Evolutionary conservation across 805 yeast genomes (phyloP).

Genomic region (Monosporozyma solicola): DNA sequence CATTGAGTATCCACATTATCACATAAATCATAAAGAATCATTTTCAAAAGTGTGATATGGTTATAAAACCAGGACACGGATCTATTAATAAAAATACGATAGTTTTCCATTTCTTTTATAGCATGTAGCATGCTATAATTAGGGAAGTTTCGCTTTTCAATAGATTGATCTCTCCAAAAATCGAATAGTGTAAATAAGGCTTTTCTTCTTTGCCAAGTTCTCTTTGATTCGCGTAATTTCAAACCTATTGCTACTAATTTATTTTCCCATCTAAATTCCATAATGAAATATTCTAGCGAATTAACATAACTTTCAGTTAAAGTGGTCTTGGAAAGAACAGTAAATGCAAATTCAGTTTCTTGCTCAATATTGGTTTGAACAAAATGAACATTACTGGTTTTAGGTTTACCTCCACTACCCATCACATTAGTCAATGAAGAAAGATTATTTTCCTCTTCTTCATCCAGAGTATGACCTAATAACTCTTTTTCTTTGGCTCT

Average conservation of each 20-base stretch:
- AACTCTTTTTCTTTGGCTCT: conserved; percentile 26
- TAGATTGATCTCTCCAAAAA: conserved; percentile 31
- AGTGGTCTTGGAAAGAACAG: conserved; percentile 21
- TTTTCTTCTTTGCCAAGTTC: conserved; percentile 32
- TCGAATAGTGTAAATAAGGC: conserved; percentile 30
- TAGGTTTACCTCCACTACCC: conserved; percentile 13
- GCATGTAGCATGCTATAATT: conserved; percentile 27
- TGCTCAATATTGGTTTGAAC: conserved; percentile 21
- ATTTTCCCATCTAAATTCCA: conserved; percentile 32
- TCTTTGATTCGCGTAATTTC: conserved; percentile 27
- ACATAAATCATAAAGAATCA: conserved; percentile 29
- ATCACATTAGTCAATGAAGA: background rate
- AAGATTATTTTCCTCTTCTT: background rate
- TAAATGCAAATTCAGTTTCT: conserved; percentile 24
- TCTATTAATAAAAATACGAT: conserved; percentile 28
- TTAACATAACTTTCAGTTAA: conserved; percentile 30
- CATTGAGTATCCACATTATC: conserved; percentile 28
- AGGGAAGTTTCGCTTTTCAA: conserved; percentile 24
- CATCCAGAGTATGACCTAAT: conserved; percentile 1
- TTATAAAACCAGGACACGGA: conserved; percentile 33
- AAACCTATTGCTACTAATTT: conserved; percentile 26
- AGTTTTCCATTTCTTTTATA: conserved; percentile 31
- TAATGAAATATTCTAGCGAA: conserved; percentile 27
- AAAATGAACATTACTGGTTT: conserved; percentile 25
- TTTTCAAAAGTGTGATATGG: conserved; percentile 29